These are phyloP conservation scores for Harrya chromipes DNA, from an alignment of 768 basidiomycete genomes.

Conservation along the genomic window DNA sequence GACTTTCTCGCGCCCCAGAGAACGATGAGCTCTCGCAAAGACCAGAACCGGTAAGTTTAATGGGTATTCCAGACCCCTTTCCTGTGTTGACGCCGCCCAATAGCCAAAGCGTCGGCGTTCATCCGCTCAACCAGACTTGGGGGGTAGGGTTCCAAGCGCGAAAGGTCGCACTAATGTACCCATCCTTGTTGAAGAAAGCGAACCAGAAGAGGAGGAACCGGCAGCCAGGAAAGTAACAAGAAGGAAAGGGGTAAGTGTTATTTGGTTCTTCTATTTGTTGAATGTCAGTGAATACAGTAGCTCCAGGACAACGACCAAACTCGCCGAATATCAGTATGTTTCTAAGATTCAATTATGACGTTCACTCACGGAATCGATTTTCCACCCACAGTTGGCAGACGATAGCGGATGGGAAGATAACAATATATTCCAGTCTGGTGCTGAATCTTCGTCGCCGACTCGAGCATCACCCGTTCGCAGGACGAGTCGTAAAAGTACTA, in stretches of 20 bases:
- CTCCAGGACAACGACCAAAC: conserved; percentile 47
- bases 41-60: conserved; percentile 54
- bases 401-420: conserved; percentile 91
- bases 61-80: not conserved
- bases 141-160: conserved; percentile 47
- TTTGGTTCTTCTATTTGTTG: not conserved
- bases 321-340: conserved; percentile 52
- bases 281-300: conserved; percentile 27
- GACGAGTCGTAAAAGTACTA: conserved; percentile 38
- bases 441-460: conserved; percentile 77
- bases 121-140: conserved; percentile 70
- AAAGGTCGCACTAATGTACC: conserved; percentile 39
- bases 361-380: conserved; percentile 6
- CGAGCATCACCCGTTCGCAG: conserved; percentile 58
- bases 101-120: conserved; percentile 80
- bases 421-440: conserved; percentile 88
- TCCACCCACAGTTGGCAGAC: conserved; percentile 38
- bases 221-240: conserved; percentile 59
- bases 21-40: conserved; percentile 41
- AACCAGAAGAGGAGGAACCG: conserved; percentile 62
- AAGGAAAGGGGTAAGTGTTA: conserved; percentile 51
- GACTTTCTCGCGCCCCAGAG: conserved; percentile 56
- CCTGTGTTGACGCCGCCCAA: conserved; percentile 11
- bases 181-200: conserved; percentile 66
- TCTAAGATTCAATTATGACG: conserved; percentile 22